Evolutionary conservation across 352 stramenopile species (phyloP).

Genomic region (Globisporangium mamillatum): DNA sequence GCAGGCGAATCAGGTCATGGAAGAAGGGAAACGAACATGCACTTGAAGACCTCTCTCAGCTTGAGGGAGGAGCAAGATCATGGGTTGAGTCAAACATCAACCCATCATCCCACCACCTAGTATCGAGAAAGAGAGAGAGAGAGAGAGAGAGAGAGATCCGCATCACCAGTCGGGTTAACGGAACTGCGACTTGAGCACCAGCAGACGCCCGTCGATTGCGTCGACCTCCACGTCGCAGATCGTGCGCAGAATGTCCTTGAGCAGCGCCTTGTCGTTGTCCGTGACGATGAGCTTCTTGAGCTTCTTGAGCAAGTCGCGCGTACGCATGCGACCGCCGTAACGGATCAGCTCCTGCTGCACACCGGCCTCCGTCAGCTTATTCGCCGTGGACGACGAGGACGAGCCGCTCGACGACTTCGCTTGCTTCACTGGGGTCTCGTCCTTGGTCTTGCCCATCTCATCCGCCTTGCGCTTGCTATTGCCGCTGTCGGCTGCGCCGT

Average conservation of each 20-base stretch:
- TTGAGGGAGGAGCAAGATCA: background rate
- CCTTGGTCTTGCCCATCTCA: constrained; percentile 34
- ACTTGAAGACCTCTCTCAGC: background rate
- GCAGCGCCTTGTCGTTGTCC: constrained; percentile 75
- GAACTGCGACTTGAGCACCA: constrained; percentile 88
- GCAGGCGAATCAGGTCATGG: background rate
- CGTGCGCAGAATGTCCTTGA: constrained; percentile 85
- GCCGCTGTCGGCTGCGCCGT: constrained; percentile 21
- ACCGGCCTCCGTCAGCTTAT: constrained; percentile 73
- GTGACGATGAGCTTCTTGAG: constrained; percentile 82
- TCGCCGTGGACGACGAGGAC: constrained; percentile 29
- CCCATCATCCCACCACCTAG: background rate
- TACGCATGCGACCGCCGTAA: constrained; percentile 81
- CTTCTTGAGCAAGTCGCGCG: constrained; percentile 70
- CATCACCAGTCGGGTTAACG: constrained; percentile 32
- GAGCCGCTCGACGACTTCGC: constrained; percentile 26
- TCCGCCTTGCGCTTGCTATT: constrained; percentile 53
- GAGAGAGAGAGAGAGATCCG: background rate
- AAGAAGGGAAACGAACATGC: background rate
- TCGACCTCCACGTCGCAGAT: constrained; percentile 87
- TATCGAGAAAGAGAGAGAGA: background rate
- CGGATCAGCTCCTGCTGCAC: constrained; percentile 83
- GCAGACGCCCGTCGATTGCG: constrained; percentile 73
- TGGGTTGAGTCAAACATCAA: background rate
- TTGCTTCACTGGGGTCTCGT: constrained; percentile 46